Evolutionary conservation across 2,329 filamentous ascomycete species (phyloP).

Genomic region (Calonectria fujianensis): DNA sequence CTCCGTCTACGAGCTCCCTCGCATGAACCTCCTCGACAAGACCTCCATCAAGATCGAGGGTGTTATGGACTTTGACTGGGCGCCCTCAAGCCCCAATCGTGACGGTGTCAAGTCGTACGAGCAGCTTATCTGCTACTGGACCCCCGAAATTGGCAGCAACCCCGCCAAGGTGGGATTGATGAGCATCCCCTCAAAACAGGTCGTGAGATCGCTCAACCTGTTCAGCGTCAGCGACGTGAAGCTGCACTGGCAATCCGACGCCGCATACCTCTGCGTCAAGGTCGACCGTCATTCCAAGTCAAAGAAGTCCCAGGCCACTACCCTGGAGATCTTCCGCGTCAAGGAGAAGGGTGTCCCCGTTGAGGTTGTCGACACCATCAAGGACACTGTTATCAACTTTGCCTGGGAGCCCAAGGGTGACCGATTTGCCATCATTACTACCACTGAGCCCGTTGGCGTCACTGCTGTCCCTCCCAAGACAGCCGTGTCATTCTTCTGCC

Average conservation of each 20-base stretch:
- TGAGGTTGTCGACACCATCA: conserved; percentile 97
- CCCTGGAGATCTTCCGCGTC: conserved; percentile 98
- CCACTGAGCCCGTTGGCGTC: conserved; percentile 85
- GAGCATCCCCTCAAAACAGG: conserved; percentile 95
- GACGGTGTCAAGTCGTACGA: conserved; percentile 94
- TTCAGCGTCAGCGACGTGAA: conserved; percentile 99
- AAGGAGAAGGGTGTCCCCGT: conserved; percentile 98
- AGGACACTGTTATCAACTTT: conserved; percentile 99
- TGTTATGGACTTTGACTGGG: conserved; percentile 98
- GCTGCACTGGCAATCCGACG: conserved; percentile 98
- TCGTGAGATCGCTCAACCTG: conserved; percentile 94
- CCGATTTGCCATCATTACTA: conserved; percentile 97
- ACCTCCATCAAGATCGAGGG: conserved; percentile 96
- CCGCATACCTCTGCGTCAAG: conserved; percentile 96
- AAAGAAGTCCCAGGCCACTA: conserved; percentile 98
- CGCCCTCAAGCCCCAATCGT: conserved; percentile 86
- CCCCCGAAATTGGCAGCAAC: conserved; percentile 97
- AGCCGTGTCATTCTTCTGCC: conserved; percentile 95
- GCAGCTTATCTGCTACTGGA: conserved; percentile 99
- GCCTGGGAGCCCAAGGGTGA: conserved; percentile 99
- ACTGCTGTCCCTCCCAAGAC: conserved; percentile 95
- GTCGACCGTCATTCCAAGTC: conserved; percentile 99
- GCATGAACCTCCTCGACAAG: conserved; percentile 94
- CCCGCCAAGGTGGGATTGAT: conserved; percentile 97
- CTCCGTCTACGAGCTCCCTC: conserved; percentile 90